Conservation (phyloP, 495 filamentous ascomycete genomes). For the Trichodelitschia bisporula region DNA sequence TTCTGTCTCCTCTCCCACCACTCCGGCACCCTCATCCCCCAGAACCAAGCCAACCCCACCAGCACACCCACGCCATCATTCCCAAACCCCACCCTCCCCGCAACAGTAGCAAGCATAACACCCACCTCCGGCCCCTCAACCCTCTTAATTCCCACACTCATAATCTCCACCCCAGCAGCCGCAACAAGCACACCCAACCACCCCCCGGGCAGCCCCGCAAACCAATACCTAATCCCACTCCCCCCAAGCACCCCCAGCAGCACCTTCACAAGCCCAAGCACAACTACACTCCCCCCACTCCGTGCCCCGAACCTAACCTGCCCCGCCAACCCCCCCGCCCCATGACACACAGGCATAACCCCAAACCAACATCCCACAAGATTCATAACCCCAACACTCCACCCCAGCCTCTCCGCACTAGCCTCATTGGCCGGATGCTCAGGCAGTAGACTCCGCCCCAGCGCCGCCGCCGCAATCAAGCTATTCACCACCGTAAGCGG, state of each 20-base stretch:
- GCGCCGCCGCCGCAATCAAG: slow-evolving; percentile 55
- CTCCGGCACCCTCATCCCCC: slow-evolving; percentile 15
- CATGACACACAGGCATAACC: slow-evolving; percentile 89
- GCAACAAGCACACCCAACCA: slow-evolving; percentile 73
- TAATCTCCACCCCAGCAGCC: slow-evolving; percentile 66
- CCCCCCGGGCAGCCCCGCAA: slow-evolving; percentile 43
- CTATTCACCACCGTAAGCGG: slow-evolving; percentile 83
- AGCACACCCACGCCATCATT: slow-evolving; percentile 76
- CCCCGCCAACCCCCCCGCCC: slow-evolving; percentile 69
- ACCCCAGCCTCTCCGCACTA: slow-evolving; percentile 42
- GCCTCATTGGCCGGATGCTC: slow-evolving; percentile 29
- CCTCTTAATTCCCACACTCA: slow-evolving; percentile 34
- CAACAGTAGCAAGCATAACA: slow-evolving; percentile 72
- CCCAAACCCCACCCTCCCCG: slow-evolving; percentile 55
- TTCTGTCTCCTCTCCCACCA: slow-evolving; percentile 15
- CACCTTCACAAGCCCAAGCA: slow-evolving; percentile 57
- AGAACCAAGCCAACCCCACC: slow-evolving; percentile 53
- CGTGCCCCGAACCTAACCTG: slow-evolving; percentile 80
- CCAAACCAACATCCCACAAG: slow-evolving; percentile 72
- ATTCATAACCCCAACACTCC: slow-evolving; percentile 68
- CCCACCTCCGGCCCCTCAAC: slow-evolving; percentile 23
- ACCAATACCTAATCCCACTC: slow-evolving; percentile 15
- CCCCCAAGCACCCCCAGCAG: slow-evolving; percentile 41
- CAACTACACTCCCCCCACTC: slow-evolving; percentile 56
- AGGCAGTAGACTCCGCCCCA: slow-evolving; percentile 51